Conservation (phyloP, 2,329 filamentous ascomycete genomes). For the Diaporthe citriasiana region DNA sequence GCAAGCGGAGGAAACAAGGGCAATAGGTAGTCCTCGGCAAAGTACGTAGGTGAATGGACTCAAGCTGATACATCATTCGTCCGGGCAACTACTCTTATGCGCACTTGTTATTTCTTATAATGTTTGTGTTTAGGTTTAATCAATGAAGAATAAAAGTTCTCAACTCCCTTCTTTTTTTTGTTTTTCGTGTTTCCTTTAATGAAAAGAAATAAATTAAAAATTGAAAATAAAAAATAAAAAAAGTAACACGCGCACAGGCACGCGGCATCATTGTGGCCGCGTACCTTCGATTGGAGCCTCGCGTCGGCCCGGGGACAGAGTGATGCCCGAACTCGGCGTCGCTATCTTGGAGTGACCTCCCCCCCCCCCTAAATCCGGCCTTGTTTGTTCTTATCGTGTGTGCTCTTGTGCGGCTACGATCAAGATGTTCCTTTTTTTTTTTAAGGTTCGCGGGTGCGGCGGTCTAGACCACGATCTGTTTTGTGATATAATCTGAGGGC, state of each 20-base stretch:
- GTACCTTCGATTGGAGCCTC: neutral
- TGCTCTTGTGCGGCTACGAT: neutral
- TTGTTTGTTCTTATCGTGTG: neutral
- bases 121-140: neutral
- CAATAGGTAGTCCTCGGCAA: no score
- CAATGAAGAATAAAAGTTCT: neutral
- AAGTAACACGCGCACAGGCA: neutral
- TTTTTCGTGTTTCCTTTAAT: no score
- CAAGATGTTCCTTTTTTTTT: neutral
- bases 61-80: neutral
- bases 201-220: no score
- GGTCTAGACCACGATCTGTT: neutral
- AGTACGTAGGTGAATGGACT: neutral
- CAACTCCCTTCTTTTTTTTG: fast-evolving
- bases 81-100: neutral
- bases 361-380: no score
- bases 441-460: neutral
- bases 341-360: neutral
- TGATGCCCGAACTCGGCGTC: neutral
- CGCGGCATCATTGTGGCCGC: neutral
- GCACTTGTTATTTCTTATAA: neutral
- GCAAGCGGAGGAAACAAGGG: neutral
- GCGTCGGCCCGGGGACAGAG: neutral
- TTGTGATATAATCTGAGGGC: slow-evolving; percentile 1
- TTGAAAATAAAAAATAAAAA: no score